These are phyloP conservation scores for Cercospora nicotianae DNA, from an alignment of 2,329 filamentous ascomycete genomes.

Conservation along the genomic window DNA sequence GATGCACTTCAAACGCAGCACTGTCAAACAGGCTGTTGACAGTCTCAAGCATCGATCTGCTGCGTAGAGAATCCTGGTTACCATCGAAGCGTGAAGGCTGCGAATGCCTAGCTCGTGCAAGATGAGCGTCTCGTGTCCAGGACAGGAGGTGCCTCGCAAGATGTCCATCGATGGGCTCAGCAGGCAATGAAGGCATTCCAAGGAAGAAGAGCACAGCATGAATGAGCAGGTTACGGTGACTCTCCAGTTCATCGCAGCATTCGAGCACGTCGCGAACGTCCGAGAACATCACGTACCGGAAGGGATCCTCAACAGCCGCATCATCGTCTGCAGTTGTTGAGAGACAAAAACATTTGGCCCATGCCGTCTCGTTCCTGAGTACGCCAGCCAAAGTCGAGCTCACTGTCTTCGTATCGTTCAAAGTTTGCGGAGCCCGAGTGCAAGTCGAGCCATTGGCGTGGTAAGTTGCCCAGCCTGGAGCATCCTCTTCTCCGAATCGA, in stretches of 20 bases:
- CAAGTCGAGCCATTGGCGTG: background rate
- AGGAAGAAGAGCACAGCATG: constrained; percentile 61
- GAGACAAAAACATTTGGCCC: constrained; percentile 18
- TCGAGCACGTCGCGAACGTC: constrained; percentile 69
- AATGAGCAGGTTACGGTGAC: constrained; percentile 48
- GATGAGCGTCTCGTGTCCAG: constrained; percentile 17
- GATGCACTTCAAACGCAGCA: constrained; percentile 8
- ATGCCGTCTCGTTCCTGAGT: constrained; percentile 36
- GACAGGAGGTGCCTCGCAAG: background rate
- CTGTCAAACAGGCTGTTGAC: constrained; percentile 16
- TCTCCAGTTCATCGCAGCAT: background rate
- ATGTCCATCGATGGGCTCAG: constrained; percentile 30
- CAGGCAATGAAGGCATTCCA: constrained; percentile 53
- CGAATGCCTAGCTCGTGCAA: background rate
- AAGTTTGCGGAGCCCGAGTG: background rate
- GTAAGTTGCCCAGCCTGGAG: constrained; percentile 68
- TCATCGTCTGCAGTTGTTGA: constrained; percentile 71
- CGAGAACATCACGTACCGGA: constrained; percentile 74
- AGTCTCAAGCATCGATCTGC: constrained; percentile 18
- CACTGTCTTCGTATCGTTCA: background rate
- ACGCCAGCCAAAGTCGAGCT: constrained; percentile 56
- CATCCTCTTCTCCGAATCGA: constrained; percentile 71
- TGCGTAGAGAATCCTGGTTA: background rate
- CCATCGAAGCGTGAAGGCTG: too few relatives aligned
- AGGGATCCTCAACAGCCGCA: constrained; percentile 66